Evolutionary conservation across 2,329 filamentous ascomycete genomes (phyloP).

Genomic region (Trichophaea hybrida): DNA sequence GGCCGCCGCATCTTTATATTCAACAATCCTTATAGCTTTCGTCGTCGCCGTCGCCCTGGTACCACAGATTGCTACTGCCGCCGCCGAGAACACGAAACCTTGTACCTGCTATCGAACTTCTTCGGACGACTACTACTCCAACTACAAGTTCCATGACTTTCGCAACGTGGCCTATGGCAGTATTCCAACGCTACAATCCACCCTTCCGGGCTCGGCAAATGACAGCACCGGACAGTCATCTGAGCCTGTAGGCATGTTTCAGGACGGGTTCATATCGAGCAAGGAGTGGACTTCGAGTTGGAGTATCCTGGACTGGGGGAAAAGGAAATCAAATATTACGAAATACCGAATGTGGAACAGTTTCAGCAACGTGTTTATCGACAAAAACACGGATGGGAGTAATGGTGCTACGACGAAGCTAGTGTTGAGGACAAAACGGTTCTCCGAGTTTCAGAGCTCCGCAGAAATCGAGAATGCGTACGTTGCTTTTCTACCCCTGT

Average conservation of each 20-base stretch:
- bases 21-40: too few relatives aligned
- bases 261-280: conserved; percentile 13
- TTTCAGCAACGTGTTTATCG: conserved; percentile 18
- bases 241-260: conserved; percentile 6
- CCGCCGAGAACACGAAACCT: background rate
- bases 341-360: conserved; percentile 18
- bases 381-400: background rate
- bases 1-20: too few relatives aligned
- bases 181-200: conserved; percentile 7
- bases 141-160: conserved; percentile 17
- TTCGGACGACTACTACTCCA: conserved; percentile 7
- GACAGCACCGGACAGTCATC: conserved; percentile 1
- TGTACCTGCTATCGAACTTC: conserved; percentile 20
- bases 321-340: background rate
- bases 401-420: conserved; percentile 7
- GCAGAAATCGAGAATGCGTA: conserved; percentile 18
- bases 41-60: too few relatives aligned
- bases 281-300: conserved; percentile 11
- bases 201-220: conserved; percentile 1
- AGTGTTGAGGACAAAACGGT: conserved; percentile 16
- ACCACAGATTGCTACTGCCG: background rate
- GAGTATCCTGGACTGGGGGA: conserved; percentile 18
- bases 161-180: background rate
- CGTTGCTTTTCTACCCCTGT: background rate
- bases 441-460: conserved; percentile 8